Conservation (phyloP, 176 grass and related monocot species). For the Eleusine indica region DNA sequence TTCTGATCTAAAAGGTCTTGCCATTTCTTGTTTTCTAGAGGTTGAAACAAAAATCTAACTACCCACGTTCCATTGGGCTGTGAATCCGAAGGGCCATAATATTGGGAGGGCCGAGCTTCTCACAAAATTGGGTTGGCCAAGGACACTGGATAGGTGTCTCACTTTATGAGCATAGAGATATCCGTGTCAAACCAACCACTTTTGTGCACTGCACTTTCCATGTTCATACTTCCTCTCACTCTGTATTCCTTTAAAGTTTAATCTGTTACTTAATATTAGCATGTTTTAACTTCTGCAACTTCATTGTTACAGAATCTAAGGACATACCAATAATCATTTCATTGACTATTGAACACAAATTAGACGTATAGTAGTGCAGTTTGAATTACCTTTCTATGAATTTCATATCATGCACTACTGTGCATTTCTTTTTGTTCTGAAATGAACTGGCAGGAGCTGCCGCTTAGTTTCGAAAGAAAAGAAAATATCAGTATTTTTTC, state of each 20-base stretch:
- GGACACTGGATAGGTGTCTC: neutral
- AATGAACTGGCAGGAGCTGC: too few relatives aligned
- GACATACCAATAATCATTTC: neutral
- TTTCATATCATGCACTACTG: neutral
- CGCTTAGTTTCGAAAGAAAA: too few relatives aligned
- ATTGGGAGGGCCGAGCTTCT: neutral
- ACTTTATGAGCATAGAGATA: neutral
- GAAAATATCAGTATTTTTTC: neutral
- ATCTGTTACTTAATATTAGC: neutral
- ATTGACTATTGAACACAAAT: neutral
- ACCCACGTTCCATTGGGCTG: neutral
- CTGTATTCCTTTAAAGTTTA: neutral
- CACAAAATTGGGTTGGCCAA: neutral
- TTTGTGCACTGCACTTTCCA: neutral
- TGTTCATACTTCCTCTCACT: slow-evolving; percentile 12
- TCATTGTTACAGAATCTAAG: neutral
- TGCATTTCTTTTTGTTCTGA: neutral
- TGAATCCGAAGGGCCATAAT: neutral
- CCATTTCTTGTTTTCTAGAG: neutral
- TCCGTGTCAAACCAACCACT: neutral
- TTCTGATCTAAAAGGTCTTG: neutral
- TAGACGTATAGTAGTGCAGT: neutral
- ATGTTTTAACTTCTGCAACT: slow-evolving; percentile 22
- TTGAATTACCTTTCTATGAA: neutral
- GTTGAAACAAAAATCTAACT: slow-evolving; percentile 10